Percentiles rank a stretch among this genome's conserved stretches.
These are phyloP conservation scores for Microdochium paspali DNA, from an alignment of 2,329 filamentous ascomycete genomes.

Conservation along the genomic window DNA sequence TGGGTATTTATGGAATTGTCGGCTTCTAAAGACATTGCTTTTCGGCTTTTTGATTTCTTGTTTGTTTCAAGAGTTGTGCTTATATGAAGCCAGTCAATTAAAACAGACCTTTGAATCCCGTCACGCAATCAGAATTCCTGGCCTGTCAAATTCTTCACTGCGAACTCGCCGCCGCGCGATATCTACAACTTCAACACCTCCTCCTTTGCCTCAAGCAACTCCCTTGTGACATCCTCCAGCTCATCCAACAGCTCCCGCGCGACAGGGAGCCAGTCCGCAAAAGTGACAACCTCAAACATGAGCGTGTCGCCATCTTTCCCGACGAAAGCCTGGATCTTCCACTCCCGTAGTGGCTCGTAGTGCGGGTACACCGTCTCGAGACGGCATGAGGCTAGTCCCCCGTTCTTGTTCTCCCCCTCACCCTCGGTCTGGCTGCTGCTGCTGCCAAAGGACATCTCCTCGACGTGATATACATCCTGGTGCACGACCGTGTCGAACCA, in stretches of 20 bases:
- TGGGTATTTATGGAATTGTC: no score
- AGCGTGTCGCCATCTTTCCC: conserved; percentile 32
- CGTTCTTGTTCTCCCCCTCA: neutral
- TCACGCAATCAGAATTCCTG: no score
- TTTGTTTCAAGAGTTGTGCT: no score
- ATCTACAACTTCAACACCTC: conserved; percentile 17
- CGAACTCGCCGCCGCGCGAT: neutral
- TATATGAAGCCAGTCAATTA: no score
- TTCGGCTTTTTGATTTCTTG: no score
- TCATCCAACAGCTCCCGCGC: conserved; percentile 42
- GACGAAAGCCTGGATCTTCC: conserved; percentile 54
- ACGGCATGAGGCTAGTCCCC: conserved; percentile 7
- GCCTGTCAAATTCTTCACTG: no score
- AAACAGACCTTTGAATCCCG: no score
- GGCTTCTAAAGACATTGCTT: no score
- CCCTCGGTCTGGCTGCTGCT: conserved; percentile 13
- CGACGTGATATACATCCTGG: conserved; percentile 53
- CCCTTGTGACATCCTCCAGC: conserved; percentile 29
- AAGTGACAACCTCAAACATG: conserved; percentile 50
- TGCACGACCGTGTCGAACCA: conserved; percentile 50
- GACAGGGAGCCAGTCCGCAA: conserved; percentile 42
- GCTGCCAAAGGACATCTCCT: conserved; percentile 33
- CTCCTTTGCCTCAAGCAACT: conserved; percentile 25
- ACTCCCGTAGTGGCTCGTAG: conserved; percentile 43
- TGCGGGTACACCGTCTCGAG: conserved; percentile 53